Conservation (phyloP, 345 rosid genomes). For the Citropsis articulata region DNA sequence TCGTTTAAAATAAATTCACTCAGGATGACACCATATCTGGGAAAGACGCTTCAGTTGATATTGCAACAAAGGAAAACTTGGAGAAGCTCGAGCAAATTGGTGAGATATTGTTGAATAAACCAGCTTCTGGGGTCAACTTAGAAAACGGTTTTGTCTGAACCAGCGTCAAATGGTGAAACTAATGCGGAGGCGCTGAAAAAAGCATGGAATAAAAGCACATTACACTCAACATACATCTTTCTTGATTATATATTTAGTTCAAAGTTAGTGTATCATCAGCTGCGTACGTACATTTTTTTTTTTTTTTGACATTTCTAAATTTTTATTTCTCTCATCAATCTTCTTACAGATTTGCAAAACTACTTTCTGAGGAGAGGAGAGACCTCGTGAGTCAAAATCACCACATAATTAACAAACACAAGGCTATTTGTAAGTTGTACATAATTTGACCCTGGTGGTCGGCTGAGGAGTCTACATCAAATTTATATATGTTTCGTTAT, state of each 20-base stretch:
- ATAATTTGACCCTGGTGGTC: not conserved
- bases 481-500: too few relatives aligned
- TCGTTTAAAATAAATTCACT: not conserved
- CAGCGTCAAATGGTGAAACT: constrained; percentile 17
- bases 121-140: constrained; percentile 31
- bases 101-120: constrained; percentile 35
- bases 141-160: constrained; percentile 25
- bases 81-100: constrained; percentile 22
- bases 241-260: too few relatives aligned
- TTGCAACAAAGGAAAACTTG: constrained; percentile 30
- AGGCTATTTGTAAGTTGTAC: not conserved
- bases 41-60: constrained; percentile 20
- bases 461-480: not conserved
- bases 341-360: constrained; percentile 49
- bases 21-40: constrained; percentile 31
- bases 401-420: constrained; percentile 3
- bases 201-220: constrained; percentile 6
- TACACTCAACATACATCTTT: too few relatives aligned
- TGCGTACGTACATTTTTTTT: not conserved
- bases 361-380: constrained; percentile 56
- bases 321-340: not conserved
- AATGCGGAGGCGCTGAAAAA: constrained; percentile 35
- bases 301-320: not conserved
- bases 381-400: constrained; percentile 37
- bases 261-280: too few relatives aligned